These are phyloP conservation scores for Yarrowia keelungensis DNA, from an alignment of 805 yeast species.

Conservation along the genomic window DNA sequence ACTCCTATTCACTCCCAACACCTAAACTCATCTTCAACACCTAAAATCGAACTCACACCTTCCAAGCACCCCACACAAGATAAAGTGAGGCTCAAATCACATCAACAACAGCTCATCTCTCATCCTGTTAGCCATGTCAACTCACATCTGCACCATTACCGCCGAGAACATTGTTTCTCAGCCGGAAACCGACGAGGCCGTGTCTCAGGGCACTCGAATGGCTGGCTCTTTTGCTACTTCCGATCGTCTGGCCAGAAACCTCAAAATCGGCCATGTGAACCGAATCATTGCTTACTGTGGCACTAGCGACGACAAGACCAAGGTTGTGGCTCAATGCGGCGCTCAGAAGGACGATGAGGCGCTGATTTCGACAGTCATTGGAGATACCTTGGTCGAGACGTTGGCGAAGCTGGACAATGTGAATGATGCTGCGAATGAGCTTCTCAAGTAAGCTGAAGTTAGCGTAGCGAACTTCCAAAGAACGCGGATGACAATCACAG, in stretches of 20 bases:
- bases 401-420: constrained; percentile 21
- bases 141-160: constrained; percentile 13
- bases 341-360: constrained; percentile 36
- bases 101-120: background rate
- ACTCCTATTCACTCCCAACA: background rate
- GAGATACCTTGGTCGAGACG: constrained; percentile 9
- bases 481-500: too few relatives aligned
- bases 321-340: constrained; percentile 8
- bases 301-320: constrained; percentile 2
- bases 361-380: constrained; percentile 22
- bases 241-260: constrained; percentile 34
- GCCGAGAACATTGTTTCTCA: constrained; percentile 26
- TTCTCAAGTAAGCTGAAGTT: background rate
- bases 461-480: too few relatives aligned
- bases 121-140: constrained; percentile 14
- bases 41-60: constrained; percentile 1
- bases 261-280: constrained; percentile 33
- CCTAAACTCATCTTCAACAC: background rate
- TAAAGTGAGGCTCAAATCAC: background rate
- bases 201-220: constrained; percentile 23
- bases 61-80: background rate
- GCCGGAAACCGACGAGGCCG: constrained; percentile 36
- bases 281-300: constrained; percentile 25
- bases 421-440: constrained; percentile 16
- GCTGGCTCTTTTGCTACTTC: constrained; percentile 28